Evolutionary conservation across 768 basidiomycete genomes (phyloP), one percentile per base, ranked within the genome.

Genomic region (Leucosporidium yakuticum): DNA sequence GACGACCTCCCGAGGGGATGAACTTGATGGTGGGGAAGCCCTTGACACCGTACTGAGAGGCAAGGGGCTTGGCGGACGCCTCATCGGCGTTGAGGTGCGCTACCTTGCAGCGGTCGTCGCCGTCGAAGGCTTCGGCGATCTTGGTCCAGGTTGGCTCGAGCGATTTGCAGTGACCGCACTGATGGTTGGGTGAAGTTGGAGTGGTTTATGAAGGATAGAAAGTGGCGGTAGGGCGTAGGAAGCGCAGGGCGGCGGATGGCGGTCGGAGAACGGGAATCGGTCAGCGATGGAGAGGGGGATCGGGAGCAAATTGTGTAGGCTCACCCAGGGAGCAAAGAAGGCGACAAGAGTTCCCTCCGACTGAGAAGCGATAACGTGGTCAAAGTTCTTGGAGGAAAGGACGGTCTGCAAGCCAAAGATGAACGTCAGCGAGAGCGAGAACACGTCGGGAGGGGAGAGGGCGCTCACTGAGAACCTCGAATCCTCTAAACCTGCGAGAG

Each of bases 91-190:
- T 87, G 68, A 97, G 80, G 79, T 95, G 91, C 34, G 91, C 93
- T 64, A 99, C 85, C 64, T 95, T 79, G 77, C 91, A 93, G 76
- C 88, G 83, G 63, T 82, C 81, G 79, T 97, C 95, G 36, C 84
- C 76, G 69, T 85, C 83, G 83, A 96, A 97, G 65, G 85, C 85
- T 60, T 80, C 79, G 39, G 92, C 74, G 50, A 74, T 48, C 67
- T 73, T 69, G 6, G 69, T 67, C 75, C 73, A 74, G 2, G 62
- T 64, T 1, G 70, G 69, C 60, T 74, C 74, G 48, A 76, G 78
- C 71, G 69, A 83, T 82, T 97, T 97, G 85, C 95, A 97, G 82
- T 98, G 93, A 36, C 92, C 91, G 73, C 94, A 94, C 91, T 90
- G 68, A 48, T 65, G 64, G 48, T 61, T 68, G 53, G n/a, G 44